These are phyloP conservation scores for Fusarium camptoceras DNA, from an alignment of 2,329 filamentous ascomycete genomes.

Conservation along the genomic window DNA sequence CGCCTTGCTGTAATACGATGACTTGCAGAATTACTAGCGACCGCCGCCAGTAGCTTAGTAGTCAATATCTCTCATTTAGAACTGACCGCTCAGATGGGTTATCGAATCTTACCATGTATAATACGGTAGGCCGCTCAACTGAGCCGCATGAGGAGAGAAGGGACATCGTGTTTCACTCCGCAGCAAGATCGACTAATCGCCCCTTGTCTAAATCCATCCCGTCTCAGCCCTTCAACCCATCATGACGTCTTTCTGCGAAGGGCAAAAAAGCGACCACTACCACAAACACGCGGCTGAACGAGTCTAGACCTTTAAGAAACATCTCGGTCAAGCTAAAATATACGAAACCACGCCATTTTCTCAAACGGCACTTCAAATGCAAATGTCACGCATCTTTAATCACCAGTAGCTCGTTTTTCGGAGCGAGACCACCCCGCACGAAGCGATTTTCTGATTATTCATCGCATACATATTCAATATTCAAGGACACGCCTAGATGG, in stretches of 20 bases:
- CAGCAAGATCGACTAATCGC: constrained; percentile 18
- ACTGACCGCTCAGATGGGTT: background rate
- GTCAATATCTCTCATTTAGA: background rate
- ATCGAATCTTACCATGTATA: background rate
- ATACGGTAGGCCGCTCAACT: constrained; percentile 4
- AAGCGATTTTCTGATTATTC: constrained; percentile 47
- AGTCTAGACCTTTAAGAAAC: constrained; percentile 19
- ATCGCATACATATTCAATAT: constrained; percentile 49
- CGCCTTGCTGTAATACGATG: background rate
- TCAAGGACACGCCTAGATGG: constrained; percentile 23
- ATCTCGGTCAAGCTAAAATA: constrained; percentile 1
- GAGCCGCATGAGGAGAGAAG: constrained; percentile 14
- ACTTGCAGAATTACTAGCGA: background rate
- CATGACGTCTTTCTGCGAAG: constrained; percentile 29
- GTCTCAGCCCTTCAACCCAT: constrained; percentile 8
- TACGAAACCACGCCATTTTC: constrained; percentile 20
- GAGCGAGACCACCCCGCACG: constrained; percentile 13
- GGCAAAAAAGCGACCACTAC: constrained; percentile 6
- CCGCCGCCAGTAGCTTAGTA: background rate
- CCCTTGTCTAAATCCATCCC: constrained; percentile 18
- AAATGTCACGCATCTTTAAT: constrained; percentile 9
- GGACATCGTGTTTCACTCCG: constrained; percentile 13
- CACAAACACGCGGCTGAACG: constrained; percentile 10
- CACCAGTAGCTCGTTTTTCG: constrained; percentile 12
- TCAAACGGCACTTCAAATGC: background rate